Conservation (phyloP, 2,329 filamentous ascomycete genomes). For the Aspergillus pseudoviridinutans region DNA sequence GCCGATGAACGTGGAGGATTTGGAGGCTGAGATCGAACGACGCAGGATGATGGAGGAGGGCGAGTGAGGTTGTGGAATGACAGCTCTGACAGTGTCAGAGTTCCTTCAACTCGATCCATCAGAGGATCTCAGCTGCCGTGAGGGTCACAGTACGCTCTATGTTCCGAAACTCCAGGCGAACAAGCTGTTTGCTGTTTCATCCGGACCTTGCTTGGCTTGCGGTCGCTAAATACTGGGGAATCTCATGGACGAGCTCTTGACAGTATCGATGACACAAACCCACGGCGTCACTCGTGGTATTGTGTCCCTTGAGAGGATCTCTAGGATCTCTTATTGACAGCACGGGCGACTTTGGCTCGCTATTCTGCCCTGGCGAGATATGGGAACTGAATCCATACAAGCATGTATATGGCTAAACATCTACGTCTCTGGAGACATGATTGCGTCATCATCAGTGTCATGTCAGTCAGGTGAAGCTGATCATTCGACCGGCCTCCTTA, state of each 20-base stretch:
- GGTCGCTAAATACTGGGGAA: neutral
- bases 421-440: neutral
- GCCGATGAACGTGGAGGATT: slow-evolving; percentile 54
- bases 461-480: neutral
- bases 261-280: neutral
- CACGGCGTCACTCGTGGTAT: neutral
- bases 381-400: neutral
- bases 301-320: neutral
- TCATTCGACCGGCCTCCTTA: neutral
- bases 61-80: slow-evolving; percentile 25
- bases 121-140: neutral
- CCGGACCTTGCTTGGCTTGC: neutral
- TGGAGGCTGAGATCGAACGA: slow-evolving; percentile 59
- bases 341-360: neutral
- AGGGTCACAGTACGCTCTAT: neutral
- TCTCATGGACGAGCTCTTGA: neutral
- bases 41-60: slow-evolving; percentile 41
- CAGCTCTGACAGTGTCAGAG: neutral
- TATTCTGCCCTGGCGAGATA: neutral
- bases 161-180: neutral
- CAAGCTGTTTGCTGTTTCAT: neutral
- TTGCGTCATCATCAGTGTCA: neutral
- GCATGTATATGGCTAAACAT: neutral
- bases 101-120: neutral
- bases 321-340: neutral